Evolutionary conservation across 2,329 filamentous ascomycete genomes (phyloP).

Genomic region (Colletotrichum tofieldiae): DNA sequence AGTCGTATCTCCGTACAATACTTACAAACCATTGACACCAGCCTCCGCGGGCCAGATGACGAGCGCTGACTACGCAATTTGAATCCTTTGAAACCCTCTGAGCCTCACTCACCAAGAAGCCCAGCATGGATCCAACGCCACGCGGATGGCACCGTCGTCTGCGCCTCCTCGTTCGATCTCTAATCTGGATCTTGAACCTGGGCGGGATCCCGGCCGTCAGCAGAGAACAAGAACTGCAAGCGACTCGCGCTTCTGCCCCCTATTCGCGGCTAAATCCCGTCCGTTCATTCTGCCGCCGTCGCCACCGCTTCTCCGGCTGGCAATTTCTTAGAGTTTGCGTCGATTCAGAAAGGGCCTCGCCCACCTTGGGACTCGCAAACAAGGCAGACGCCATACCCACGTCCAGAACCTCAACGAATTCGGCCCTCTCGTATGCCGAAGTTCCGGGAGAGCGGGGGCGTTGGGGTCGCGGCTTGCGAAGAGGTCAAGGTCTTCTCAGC

Average conservation of each 20-base stretch:
- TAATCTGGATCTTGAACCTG: background rate
- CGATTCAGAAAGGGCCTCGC: background rate
- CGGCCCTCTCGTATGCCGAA: background rate
- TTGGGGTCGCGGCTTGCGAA: background rate
- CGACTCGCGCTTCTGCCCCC: background rate
- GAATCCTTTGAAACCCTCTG: background rate
- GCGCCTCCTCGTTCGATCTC: background rate
- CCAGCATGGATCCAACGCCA: background rate
- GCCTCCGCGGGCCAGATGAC: background rate
- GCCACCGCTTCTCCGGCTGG: background rate
- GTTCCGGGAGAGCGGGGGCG: background rate
- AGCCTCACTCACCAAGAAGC: background rate
- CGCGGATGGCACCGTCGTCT: background rate
- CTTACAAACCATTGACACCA: background rate
- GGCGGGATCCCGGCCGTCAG: background rate
- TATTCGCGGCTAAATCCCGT: background rate
- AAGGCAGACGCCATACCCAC: background rate
- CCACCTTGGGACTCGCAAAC: background rate
- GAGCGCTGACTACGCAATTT: background rate
- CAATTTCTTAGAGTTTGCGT: conserved; percentile 16
- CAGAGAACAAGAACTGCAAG: background rate
- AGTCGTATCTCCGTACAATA: background rate
- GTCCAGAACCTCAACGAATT: background rate
- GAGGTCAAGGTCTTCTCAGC: background rate
- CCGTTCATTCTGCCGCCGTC: background rate